Evolutionary conservation across 2,329 filamentous ascomycete species (phyloP).

Genomic region (Claviceps lovelessii): DNA sequence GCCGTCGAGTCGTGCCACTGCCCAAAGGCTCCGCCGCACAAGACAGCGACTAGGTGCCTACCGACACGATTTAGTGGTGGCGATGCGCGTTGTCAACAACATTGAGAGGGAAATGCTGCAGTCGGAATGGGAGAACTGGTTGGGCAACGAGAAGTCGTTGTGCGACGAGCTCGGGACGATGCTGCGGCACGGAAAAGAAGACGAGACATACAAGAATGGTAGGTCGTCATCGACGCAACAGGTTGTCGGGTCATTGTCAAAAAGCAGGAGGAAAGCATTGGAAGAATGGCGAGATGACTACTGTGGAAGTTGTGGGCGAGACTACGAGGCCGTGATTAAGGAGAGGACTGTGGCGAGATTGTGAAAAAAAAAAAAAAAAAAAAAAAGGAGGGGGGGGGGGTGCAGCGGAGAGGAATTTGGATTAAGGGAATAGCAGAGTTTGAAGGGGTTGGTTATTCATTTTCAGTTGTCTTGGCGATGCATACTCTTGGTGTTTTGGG

Average conservation of each 20-base stretch:
- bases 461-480: too few species aligned
- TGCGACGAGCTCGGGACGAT: constrained; percentile 49
- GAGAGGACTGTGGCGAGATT: constrained; percentile 16
- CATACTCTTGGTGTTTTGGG: too few species aligned
- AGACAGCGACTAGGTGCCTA: constrained; percentile 71
- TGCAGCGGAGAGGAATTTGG: too few species aligned
- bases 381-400: too few species aligned
- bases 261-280: constrained; percentile 23
- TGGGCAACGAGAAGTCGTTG: constrained; percentile 60
- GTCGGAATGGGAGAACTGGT: constrained; percentile 89
- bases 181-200: constrained; percentile 20
- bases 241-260: constrained; percentile 15
- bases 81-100: constrained; percentile 76
- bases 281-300: constrained; percentile 37
- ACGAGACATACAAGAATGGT: constrained; percentile 7
- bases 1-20: constrained; percentile 36
- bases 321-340: constrained; percentile 22
- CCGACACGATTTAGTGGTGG: constrained; percentile 79
- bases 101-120: constrained; percentile 76
- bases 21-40: constrained; percentile 59
- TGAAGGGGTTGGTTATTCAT: too few species aligned
- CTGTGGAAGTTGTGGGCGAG: constrained; percentile 40
- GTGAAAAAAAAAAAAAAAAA: not conserved
- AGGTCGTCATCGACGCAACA: constrained; percentile 17
- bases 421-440: too few species aligned